phyloP scores from a whole-genome alignment of 2,329 filamentous ascomycete species.

The Alternaria ventricosa region DNA sequence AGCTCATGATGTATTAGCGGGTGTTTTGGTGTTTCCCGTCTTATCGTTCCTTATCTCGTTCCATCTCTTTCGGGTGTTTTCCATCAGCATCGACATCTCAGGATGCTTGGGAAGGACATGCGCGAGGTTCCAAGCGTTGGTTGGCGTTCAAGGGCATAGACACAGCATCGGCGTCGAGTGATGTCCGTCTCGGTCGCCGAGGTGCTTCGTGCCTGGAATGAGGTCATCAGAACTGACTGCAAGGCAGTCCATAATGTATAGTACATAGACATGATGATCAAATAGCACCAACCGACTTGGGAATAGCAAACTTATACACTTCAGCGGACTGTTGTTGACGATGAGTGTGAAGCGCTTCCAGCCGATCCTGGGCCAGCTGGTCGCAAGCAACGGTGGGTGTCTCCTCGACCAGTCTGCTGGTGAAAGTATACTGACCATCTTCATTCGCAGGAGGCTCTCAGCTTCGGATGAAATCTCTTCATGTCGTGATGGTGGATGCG shows the following conservation, averaged over 20 bases:
- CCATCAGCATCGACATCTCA: slow-evolving; percentile 20
- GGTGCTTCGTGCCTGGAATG: slow-evolving; percentile 3
- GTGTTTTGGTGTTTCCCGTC: slow-evolving; percentile 5
- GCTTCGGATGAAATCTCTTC: neutral
- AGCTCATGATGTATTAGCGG: slow-evolving; percentile 9
- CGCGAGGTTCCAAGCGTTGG: neutral
- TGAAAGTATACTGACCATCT: slow-evolving; percentile 14
- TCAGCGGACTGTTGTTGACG: slow-evolving; percentile 14
- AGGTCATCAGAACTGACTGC: slow-evolving; percentile 11
- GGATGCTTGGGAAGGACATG: slow-evolving; percentile 19
- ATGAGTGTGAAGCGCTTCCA: slow-evolving; percentile 14
- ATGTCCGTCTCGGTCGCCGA: slow-evolving; percentile 7
- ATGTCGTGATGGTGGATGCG: neutral
- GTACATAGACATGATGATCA: slow-evolving; percentile 26
- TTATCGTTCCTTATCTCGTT: slow-evolving; percentile 3
- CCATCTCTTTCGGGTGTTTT: slow-evolving; percentile 21
- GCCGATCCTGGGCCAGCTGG: neutral
- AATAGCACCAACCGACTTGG: slow-evolving; percentile 5
- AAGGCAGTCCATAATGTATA: slow-evolving; percentile 38
- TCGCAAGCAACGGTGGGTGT: slow-evolving; percentile 18
- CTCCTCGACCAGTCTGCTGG: slow-evolving; percentile 19
- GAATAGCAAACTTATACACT: slow-evolving; percentile 5
- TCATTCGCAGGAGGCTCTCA: neutral
- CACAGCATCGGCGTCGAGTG: slow-evolving; percentile 8
- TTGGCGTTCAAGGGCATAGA: slow-evolving; percentile 17